phyloP scores from a whole-genome alignment of 495 filamentous ascomycete genomes.

The Talaromyces liani region DNA sequence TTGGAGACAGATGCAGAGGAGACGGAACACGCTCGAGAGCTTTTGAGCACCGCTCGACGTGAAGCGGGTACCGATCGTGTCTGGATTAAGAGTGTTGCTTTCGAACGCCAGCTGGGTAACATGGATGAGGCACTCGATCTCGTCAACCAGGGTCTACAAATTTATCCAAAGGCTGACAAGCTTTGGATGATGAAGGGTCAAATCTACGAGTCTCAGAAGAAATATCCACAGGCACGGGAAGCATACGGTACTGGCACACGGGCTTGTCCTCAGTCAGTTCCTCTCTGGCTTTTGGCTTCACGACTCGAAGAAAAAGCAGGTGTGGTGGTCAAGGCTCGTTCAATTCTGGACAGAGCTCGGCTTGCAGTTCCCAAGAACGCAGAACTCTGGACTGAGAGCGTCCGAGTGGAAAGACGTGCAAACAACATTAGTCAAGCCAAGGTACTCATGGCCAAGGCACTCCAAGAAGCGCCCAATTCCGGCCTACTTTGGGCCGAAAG shows the following conservation, averaged over 20 bases:
- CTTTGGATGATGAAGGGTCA: constrained; percentile 99
- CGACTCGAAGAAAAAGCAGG: constrained; percentile 82
- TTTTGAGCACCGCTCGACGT: constrained; percentile 71
- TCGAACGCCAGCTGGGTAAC: constrained; percentile 78
- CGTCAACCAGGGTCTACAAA: constrained; percentile 74
- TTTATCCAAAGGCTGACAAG: constrained; percentile 83
- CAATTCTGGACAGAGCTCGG: constrained; percentile 82
- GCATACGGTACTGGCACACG: constrained; percentile 86
- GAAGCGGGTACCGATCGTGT: constrained; percentile 91
- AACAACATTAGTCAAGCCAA: constrained; percentile 78
- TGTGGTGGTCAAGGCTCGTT: constrained; percentile 81
- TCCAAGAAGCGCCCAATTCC: constrained; percentile 85
- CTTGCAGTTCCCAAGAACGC: constrained; percentile 77
- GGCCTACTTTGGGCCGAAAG: constrained; percentile 88
- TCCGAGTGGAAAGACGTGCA: constrained; percentile 86
- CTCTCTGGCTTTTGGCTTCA: constrained; percentile 82
- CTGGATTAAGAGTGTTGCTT: constrained; percentile 91
- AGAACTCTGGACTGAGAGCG: constrained; percentile 83
- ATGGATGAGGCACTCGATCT: constrained; percentile 75
- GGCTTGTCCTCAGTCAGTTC: constrained; percentile 72
- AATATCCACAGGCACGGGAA: constrained; percentile 78
- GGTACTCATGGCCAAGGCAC: constrained; percentile 80
- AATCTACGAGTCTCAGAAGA: constrained; percentile 76
- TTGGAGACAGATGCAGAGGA: constrained; percentile 82
- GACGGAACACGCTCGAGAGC: constrained; percentile 68